Base-by-base conservation (phyloP, 192 early-diverging fungal species). In the Podila verticillata region DNA sequence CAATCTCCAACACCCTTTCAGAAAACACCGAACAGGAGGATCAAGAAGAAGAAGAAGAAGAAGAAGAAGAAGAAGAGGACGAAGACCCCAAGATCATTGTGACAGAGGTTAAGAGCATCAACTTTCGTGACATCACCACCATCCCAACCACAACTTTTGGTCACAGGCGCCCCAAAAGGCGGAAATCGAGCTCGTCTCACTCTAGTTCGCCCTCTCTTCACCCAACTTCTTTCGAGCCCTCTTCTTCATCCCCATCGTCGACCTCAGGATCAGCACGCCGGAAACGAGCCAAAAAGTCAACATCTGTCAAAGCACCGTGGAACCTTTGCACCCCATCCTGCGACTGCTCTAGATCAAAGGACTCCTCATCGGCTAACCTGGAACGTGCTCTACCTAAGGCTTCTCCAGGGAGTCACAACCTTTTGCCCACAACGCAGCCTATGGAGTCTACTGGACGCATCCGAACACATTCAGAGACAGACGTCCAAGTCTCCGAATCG, bases 261-360 rank as follows among this genome's bases (percentile, higher is more conserved):
- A 30, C 74, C 29, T 65, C 67, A 8, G 39, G 19, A 12, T 26
- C 56, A 6, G 61, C 75, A 8, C 75, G 75, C 8, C 68, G 75
- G 64, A 79, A 79, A 72, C 68, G 75, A 22, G 54, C 66, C 48
- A 80, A 80, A 68, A 80, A 80, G 66, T 72, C 77, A 12, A 63
- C 69, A 20, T 61, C 65, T n/a, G 44, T 63, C n/a, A 65, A 22
- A 34, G 17, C 34, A 5, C 56, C 70, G 35, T 39, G 57, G 44
- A 70, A 54, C 10, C 65, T 64, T 32, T 70, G 74, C 39, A 66
- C 74, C 1, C 34, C 63, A 7, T 70, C 74, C 20, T 70, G 74
- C 57, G 74, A 36, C 48, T 70, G 75, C 44, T 60, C 65, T 0
- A 47, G 72, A n/a, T 28, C 66, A 32, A 65, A 58, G 29, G 28